A percentile compares a stretch with the other conserved stretches of the same genome.
Evolutionary conservation across 768 basidiomycete species (phyloP).

Genomic region (Fistulinella prunicolor): DNA sequence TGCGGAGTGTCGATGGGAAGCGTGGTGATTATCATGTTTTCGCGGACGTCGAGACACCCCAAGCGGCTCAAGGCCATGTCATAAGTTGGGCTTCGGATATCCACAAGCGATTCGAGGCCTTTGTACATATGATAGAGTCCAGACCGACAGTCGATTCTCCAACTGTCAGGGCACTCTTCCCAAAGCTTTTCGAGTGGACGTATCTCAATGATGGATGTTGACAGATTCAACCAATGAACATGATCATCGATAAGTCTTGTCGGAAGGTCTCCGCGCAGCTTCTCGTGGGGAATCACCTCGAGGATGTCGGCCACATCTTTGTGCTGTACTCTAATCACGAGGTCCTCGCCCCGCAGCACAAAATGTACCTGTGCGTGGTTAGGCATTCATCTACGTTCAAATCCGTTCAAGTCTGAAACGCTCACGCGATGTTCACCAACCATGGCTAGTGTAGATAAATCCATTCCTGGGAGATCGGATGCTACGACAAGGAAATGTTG

Average conservation of each 20-base stretch:
- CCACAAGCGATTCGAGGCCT: constrained; percentile 7
- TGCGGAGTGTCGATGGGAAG: background rate
- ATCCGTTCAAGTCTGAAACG: background rate
- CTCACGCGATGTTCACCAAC: constrained; percentile 8
- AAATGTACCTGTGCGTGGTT: constrained; percentile 12
- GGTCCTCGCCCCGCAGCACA: background rate
- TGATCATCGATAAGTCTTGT: constrained; percentile 8
- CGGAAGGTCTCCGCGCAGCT: constrained; percentile 19
- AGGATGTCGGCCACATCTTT: constrained; percentile 1
- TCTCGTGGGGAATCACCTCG: constrained; percentile 14
- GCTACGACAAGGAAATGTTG: constrained; percentile 5
- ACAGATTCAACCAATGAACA: constrained; percentile 22
- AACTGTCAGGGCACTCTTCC: constrained; percentile 7
- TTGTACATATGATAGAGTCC: background rate
- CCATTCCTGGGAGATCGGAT: constrained; percentile 12
- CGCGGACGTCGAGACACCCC: constrained; percentile 3
- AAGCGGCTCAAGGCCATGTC: constrained; percentile 15
- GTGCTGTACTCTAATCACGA: constrained; percentile 11
- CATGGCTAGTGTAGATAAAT: constrained; percentile 7
- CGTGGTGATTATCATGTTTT: constrained; percentile 12
- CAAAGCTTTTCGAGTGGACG: background rate
- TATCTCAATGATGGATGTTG: background rate
- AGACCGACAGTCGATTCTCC: constrained; percentile 9
- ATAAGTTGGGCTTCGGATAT: constrained; percentile 19
- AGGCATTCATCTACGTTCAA: too few relatives aligned